phyloP scores from a whole-genome alignment of 768 basidiomycete species.

The Psilocybe subaeruginosa region DNA sequence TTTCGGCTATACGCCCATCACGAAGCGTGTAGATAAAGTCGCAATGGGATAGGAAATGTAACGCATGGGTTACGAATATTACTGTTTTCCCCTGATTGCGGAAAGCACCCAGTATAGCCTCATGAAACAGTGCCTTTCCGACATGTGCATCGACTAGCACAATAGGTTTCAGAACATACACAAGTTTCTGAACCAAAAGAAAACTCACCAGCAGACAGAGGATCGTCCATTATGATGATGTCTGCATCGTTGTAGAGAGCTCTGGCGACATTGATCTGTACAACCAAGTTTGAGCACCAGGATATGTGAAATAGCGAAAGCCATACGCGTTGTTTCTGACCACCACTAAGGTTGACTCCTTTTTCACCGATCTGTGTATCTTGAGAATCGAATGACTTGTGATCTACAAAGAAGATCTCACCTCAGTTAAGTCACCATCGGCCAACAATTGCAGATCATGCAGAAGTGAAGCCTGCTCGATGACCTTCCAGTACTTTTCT shows the following conservation, averaged over 20 bases:
- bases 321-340: slow-evolving; percentile 62
- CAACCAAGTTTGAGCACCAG: background rate
- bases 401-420: slow-evolving; percentile 24
- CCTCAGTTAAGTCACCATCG: slow-evolving; percentile 76
- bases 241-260: slow-evolving; percentile 70
- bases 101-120: slow-evolving; percentile 55
- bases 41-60: slow-evolving; percentile 82
- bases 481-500: slow-evolving; percentile 64
- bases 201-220: slow-evolving; percentile 58
- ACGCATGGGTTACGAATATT: slow-evolving; percentile 84
- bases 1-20: slow-evolving; percentile 73
- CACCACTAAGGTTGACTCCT: slow-evolving; percentile 68
- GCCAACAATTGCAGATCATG: slow-evolving; percentile 67
- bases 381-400: background rate
- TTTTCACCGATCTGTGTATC: slow-evolving; percentile 67
- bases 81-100: slow-evolving; percentile 61
- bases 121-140: slow-evolving; percentile 66
- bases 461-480: slow-evolving; percentile 60
- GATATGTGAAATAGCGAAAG: background rate
- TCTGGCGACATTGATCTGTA: slow-evolving; percentile 68
- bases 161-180: slow-evolving; percentile 16
- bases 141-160: slow-evolving; percentile 72
- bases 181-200: background rate
- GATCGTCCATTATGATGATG: slow-evolving; percentile 65
- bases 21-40: slow-evolving; percentile 80